phyloP scores from a whole-genome alignment of 352 stramenopile genomes.

The Phytophthora fragariae region DNA sequence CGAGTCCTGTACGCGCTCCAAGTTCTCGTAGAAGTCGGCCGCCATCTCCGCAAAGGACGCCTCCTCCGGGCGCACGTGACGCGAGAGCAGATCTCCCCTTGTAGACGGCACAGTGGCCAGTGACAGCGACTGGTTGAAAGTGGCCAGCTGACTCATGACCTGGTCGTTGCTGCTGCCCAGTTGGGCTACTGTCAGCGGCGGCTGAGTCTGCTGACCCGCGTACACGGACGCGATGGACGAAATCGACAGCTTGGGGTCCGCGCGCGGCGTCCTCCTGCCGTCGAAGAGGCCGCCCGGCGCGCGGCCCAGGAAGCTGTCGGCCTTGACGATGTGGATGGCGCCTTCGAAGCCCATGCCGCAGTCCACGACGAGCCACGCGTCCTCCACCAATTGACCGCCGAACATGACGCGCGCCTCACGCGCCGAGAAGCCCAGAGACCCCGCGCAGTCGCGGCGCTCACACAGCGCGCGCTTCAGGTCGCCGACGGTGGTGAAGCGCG shows the following conservation, averaged over 20 bases:
- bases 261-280: slow-evolving; percentile 11
- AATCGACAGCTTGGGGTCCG: slow-evolving; percentile 66
- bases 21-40: slow-evolving; percentile 78
- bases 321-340: slow-evolving; percentile 72
- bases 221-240: slow-evolving; percentile 82
- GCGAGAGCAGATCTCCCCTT: slow-evolving; percentile 48
- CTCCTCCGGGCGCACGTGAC: slow-evolving; percentile 79
- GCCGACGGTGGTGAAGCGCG: slow-evolving; percentile 71
- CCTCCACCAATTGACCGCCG: slow-evolving; percentile 72
- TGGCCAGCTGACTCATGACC: slow-evolving; percentile 52
- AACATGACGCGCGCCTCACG: slow-evolving; percentile 77
- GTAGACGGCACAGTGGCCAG: slow-evolving; percentile 38
- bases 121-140: slow-evolving; percentile 55
- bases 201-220: slow-evolving; percentile 26
- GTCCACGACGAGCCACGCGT: slow-evolving; percentile 86
- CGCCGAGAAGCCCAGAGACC: slow-evolving; percentile 54
- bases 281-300: slow-evolving; percentile 11
- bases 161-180: slow-evolving; percentile 31
- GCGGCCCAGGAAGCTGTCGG: slow-evolving; percentile 26
- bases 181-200: slow-evolving; percentile 24
- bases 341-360: slow-evolving; percentile 80
- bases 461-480: slow-evolving; percentile 76
- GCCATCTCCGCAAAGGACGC: slow-evolving; percentile 77
- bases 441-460: slow-evolving; percentile 52
- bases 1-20: slow-evolving; percentile 73